Evolutionary conservation across 441 rosid species (phyloP).

Genomic region (Corymbia calophylla): DNA sequence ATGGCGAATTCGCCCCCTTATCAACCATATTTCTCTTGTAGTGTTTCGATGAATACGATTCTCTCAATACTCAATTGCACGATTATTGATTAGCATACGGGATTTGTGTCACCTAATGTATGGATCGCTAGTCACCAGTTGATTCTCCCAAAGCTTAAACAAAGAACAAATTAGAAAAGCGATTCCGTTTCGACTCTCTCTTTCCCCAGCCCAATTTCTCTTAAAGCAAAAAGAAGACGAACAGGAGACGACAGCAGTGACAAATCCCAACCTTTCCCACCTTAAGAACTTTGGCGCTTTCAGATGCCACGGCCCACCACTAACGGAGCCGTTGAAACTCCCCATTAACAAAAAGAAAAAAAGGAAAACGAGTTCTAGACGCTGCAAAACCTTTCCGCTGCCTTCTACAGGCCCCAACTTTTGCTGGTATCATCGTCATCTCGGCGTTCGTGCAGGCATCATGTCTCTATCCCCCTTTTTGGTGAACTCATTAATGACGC

Average conservation of each 20-base stretch:
- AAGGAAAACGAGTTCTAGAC: neutral
- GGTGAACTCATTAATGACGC: neutral
- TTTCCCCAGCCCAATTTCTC: neutral
- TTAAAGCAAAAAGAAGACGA: neutral
- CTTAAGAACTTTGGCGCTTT: neutral
- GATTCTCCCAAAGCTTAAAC: slow-evolving; percentile 7
- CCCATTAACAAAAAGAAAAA: too few relatives aligned
- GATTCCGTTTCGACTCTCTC: neutral
- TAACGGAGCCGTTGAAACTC: neutral
- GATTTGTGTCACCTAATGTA: neutral
- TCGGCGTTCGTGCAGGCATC: neutral
- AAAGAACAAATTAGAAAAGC: neutral
- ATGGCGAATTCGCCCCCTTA: neutral
- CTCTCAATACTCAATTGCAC: neutral
- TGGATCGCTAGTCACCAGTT: neutral
- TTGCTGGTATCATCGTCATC: neutral
- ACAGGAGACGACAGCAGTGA: neutral
- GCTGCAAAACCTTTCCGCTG: neutral
- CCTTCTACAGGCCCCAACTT: neutral
- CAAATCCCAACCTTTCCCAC: neutral
- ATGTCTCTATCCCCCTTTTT: neutral
- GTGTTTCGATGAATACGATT: neutral
- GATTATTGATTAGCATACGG: slow-evolving; percentile 3
- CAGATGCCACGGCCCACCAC: neutral
- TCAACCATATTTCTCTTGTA: neutral